These are phyloP conservation scores for Citrus hindsii DNA, from an alignment of 345 rosid genomes.

Conservation along the genomic window DNA sequence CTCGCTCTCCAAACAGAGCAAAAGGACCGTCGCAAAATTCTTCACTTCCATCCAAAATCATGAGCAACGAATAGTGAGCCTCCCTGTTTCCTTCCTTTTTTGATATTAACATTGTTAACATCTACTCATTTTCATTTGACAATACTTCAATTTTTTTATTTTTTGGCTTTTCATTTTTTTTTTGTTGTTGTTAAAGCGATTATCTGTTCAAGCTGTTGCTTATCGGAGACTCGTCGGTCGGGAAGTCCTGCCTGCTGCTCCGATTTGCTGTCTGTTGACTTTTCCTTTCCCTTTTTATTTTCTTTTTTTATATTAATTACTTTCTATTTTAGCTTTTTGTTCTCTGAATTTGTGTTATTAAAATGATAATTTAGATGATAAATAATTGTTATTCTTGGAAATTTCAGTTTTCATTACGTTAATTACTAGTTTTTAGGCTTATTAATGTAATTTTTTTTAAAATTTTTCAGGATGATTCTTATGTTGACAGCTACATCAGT, in stretches of 20 bases:
- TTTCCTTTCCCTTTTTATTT: too few species aligned
- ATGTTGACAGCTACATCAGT: conserved; percentile 80
- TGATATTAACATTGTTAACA: not conserved
- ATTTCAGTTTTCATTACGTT: not conserved
- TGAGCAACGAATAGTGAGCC: conserved; percentile 61
- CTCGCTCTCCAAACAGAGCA: not conserved
- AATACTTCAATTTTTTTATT: too few species aligned
- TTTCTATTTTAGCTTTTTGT: not conserved
- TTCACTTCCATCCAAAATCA: conserved; percentile 14
- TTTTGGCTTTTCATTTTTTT: not conserved
- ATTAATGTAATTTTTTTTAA: not conserved
- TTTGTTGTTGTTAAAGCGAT: conserved; percentile 35
- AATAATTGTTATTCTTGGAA: not conserved
- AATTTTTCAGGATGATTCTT: conserved; percentile 70
- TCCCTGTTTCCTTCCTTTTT: not conserved
- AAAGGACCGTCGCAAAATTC: not conserved
- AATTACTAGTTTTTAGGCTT: conserved; percentile 2
- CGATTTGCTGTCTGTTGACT: too few species aligned
- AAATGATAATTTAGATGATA: not conserved
- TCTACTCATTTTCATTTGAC: not conserved
- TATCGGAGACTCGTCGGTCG: conserved; percentile 83
- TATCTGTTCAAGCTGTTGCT: conserved; percentile 77
- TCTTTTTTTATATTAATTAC: not conserved
- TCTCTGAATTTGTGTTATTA: not conserved
- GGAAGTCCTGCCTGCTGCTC: conserved; percentile 65